A percentile compares a stretch with the other conserved stretches of the same genome.
phyloP scores from a whole-genome alignment of 495 filamentous ascomycete species.

The Trypethelium eluteriae region DNA sequence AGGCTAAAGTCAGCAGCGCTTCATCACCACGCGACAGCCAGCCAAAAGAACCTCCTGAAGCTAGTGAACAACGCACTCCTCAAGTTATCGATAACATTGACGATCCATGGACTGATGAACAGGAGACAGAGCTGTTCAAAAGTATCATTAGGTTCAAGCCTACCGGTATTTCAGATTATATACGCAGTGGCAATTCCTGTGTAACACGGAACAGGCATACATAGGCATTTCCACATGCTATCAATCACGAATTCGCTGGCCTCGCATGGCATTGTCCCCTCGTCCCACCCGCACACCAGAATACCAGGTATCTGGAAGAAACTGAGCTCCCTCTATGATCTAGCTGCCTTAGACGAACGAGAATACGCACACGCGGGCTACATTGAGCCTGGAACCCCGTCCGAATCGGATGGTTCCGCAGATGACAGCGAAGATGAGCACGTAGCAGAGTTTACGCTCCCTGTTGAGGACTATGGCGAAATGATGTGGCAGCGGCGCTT shows the following conservation, averaged over 20 bases:
- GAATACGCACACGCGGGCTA: constrained; percentile 37
- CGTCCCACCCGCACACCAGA: constrained; percentile 62
- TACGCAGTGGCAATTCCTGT: neutral
- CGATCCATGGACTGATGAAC: constrained; percentile 90
- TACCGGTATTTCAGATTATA: constrained; percentile 51
- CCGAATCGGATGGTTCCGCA: constrained; percentile 49
- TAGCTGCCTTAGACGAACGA: constrained; percentile 80
- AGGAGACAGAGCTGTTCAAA: constrained; percentile 86
- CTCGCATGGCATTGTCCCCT: constrained; percentile 73
- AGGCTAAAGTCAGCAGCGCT: constrained; percentile 15
- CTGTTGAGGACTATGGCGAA: constrained; percentile 66
- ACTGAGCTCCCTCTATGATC: constrained; percentile 72
- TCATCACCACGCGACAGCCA: constrained; percentile 21
- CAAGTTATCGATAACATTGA: constrained; percentile 37
- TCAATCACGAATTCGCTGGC: constrained; percentile 78
- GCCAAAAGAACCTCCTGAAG: constrained; percentile 13
- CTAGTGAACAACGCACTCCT: constrained; percentile 9
- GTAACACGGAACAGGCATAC: constrained; percentile 57
- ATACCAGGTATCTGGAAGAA: constrained; percentile 91
- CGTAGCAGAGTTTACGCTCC: constrained; percentile 59
- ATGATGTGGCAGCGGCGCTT: constrained; percentile 62
- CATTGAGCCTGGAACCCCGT: constrained; percentile 39
- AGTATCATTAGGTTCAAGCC: constrained; percentile 88
- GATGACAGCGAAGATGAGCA: constrained; percentile 44
- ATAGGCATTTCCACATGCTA: constrained; percentile 96